These are phyloP conservation scores for Russula sp. DNA, from an alignment of 768 basidiomycete genomes.

Conservation along the genomic window DNA sequence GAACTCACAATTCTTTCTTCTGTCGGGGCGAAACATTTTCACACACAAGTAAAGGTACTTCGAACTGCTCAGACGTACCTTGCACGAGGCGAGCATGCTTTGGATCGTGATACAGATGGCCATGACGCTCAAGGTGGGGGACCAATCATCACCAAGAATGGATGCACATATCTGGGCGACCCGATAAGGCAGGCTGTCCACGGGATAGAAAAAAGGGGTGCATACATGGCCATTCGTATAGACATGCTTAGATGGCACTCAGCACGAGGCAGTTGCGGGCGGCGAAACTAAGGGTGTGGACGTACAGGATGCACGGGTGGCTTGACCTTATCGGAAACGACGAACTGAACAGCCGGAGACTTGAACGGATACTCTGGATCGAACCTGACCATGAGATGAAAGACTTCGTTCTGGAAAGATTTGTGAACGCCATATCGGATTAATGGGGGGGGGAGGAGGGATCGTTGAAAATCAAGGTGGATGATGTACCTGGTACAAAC, in stretches of 20 bases:
- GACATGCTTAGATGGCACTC: constrained; percentile 51
- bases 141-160: constrained; percentile 87
- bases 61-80: constrained; percentile 42
- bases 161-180: constrained; percentile 75
- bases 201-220: neutral
- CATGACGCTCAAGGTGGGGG: constrained; percentile 77
- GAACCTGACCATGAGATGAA: constrained; percentile 78
- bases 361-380: constrained; percentile 80
- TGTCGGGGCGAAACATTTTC: constrained; percentile 24
- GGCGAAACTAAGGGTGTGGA: constrained; percentile 16
- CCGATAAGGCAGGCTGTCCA: constrained; percentile 12
- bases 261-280: neutral
- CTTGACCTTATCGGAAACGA: constrained; percentile 54
- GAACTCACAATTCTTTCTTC: constrained; percentile 60
- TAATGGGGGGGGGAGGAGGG: neutral
- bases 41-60: neutral
- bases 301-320: constrained; percentile 79
- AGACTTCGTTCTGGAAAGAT: constrained; percentile 58
- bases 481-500: constrained; percentile 57
- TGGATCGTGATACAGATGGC: constrained; percentile 82
- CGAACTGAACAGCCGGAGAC: constrained; percentile 82
- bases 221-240: constrained; percentile 85
- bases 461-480: neutral
- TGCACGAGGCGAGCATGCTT: constrained; percentile 91
- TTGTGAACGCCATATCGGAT: neutral